These are phyloP conservation scores for Yarrowia phangngaensis DNA, from an alignment of 805 yeast species.

Conservation along the genomic window DNA sequence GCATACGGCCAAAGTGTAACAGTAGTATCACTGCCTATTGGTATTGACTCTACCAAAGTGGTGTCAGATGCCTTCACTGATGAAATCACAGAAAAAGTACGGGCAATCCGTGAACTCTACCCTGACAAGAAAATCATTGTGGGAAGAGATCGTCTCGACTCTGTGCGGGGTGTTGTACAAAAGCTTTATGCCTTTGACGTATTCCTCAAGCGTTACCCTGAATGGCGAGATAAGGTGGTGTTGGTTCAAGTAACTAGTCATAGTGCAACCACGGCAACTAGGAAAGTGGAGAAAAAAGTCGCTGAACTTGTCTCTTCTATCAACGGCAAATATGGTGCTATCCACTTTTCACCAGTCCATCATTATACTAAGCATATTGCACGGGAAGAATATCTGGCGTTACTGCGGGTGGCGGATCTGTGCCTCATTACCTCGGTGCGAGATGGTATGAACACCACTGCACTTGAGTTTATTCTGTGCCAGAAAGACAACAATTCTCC, in stretches of 20 bases:
- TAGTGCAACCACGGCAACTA: constrained; percentile 58
- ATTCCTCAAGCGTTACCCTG: constrained; percentile 86
- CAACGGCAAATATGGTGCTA: constrained; percentile 77
- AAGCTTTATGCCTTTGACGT: constrained; percentile 87
- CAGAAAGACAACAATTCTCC: constrained; percentile 64
- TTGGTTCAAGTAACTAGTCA: constrained; percentile 81
- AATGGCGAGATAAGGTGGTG: constrained; percentile 82
- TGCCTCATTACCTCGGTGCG: constrained; percentile 86
- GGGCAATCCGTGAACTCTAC: constrained; percentile 51
- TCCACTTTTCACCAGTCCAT: constrained; percentile 82
- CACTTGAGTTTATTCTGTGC: constrained; percentile 85
- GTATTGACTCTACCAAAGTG: constrained; percentile 72
- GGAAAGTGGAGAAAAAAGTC: constrained; percentile 74
- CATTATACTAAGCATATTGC: constrained; percentile 89
- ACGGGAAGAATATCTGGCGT: constrained; percentile 82
- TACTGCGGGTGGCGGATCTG: constrained; percentile 83
- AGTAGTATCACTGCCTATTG: constrained; percentile 78
- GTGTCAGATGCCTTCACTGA: constrained; percentile 56
- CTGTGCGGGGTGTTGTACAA: constrained; percentile 90
- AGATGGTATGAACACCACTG: constrained; percentile 96
- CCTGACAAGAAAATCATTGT: constrained; percentile 64
- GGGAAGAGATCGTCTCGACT: constrained; percentile 90
- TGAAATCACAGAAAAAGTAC: constrained; percentile 49
- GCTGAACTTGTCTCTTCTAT: constrained; percentile 76
- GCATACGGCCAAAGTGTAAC: constrained; percentile 76